Conservation (phyloP, 2,329 filamentous ascomycete species). For the Diaporthe sp. region DNA sequence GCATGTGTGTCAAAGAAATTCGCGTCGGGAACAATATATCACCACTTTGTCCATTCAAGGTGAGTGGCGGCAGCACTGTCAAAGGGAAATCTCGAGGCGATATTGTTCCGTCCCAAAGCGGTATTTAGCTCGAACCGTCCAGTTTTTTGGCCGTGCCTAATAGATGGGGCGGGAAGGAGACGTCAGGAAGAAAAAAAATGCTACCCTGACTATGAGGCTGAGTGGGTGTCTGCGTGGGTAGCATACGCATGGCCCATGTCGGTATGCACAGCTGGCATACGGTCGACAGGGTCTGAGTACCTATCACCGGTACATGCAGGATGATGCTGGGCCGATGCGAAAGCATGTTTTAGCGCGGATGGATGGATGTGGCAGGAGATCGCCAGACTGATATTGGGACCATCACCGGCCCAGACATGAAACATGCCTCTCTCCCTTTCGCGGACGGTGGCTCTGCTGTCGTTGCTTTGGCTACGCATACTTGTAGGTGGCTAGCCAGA, state of each 20-base stretch:
- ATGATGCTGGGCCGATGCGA: conserved; percentile 14
- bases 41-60: not conserved
- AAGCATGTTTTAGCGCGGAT: conserved; percentile 29
- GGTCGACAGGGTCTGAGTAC: conserved; percentile 19
- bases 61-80: not conserved
- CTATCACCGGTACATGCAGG: conserved; percentile 26
- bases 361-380: conserved; percentile 27
- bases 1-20: conserved; percentile 7
- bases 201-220: conserved; percentile 21
- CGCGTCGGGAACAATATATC: not conserved
- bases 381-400: conserved; percentile 28
- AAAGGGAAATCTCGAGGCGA: conserved; percentile 11
- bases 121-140: conserved; percentile 4
- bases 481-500: not conserved
- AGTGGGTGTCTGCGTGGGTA: conserved; percentile 14
- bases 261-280: conserved; percentile 17
- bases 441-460: not conserved
- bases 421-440: conserved; percentile 31
- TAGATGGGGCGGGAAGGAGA: conserved; percentile 13
- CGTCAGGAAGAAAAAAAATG: conserved; percentile 12
- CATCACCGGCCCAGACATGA: conserved; percentile 30
- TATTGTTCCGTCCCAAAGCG: conserved; percentile 24
- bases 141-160: conserved; percentile 1
- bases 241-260: conserved; percentile 19
- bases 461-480: conserved; percentile 20